Base-by-base conservation (phyloP, 495 filamentous ascomycete genomes). In the Pseudevernia furfuracea region DNA sequence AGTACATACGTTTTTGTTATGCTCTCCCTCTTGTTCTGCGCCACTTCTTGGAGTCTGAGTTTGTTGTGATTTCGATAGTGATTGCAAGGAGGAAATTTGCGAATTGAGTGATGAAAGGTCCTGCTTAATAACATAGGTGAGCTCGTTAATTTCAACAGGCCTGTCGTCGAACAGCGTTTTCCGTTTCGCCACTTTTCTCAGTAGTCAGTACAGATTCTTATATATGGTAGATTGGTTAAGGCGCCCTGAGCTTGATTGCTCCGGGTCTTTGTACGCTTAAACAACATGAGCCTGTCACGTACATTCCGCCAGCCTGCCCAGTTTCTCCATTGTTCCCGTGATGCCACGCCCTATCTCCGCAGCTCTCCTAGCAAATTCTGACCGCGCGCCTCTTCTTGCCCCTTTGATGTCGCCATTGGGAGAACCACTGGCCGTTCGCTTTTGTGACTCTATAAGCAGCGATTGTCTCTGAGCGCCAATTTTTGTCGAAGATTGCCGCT, bases 81-180 rank as follows among this genome's bases (percentile, higher is more conserved):
- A 76, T 72, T 96, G 90, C 46, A 98, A 77, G 25, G 78, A 81
- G 55, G 87, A 86, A 71, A 98, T 97, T 72, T 93, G 87, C 64
- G 87, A 82, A 74, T 96, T 97, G 63, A 98, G 76, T 15, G 88
- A 85, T 1, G 92, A 89, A 34, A 97, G 84, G 71, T 97, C 95
- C 81, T 97, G 94, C 75, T 97, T 97, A 77, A 98, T 97, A 73
- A 96, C 85, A 70, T 89, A 96, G 14, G 92, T 94, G 74, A 97
- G 85, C 71, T 97, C 91, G 73, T 92, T 91, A 76, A 98, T 97
- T 75, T 98, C 94, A 44, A 96, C 89, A 3, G 94, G 92, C 74
- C 89, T 84, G 77, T 98, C 94, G 74, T 98, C 94, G 72, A 98
- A 97, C 28, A 98, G 84, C 1, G 95, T 95, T 78, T 97, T 96